Percentiles rank a stretch among this genome's conserved stretches.
These are phyloP conservation scores for Casuarina equisetifolia DNA, from an alignment of 306 rosid species.

Conservation along the genomic window DNA sequence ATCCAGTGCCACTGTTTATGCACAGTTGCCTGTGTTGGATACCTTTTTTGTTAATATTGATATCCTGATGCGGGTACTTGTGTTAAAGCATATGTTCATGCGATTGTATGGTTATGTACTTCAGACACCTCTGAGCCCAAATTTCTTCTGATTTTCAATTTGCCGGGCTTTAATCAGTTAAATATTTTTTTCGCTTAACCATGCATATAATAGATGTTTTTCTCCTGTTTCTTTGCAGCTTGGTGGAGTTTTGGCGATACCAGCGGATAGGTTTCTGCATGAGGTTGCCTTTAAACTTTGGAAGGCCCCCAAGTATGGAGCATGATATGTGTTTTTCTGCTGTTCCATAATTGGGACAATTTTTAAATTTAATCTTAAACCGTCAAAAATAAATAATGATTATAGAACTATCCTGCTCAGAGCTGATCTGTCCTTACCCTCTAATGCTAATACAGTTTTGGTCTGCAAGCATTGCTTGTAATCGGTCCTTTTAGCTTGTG, in stretches of 20 bases:
- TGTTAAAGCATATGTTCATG: too few relatives aligned
- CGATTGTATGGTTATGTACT: too few relatives aligned
- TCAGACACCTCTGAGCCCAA: too few relatives aligned
- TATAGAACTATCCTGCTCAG: not conserved
- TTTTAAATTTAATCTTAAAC: not conserved
- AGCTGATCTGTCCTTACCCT: not conserved
- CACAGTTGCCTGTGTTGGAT: not conserved
- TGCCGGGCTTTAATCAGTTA: not conserved
- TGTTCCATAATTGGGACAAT: not conserved
- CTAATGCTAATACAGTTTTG: not conserved
- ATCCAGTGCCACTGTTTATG: constrained; percentile 5
- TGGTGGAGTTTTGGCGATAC: constrained; percentile 82
- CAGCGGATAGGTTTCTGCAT: constrained; percentile 90
- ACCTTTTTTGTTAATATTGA: too few relatives aligned
- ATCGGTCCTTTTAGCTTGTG: not conserved
- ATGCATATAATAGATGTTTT: not conserved
- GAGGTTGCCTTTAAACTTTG: constrained; percentile 95
- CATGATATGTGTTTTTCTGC: constrained; percentile 36
- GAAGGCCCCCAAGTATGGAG: constrained; percentile 99
- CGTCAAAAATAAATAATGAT: not conserved
- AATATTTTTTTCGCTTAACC: not conserved
- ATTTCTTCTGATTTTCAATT: constrained; percentile 3
- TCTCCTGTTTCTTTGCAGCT: constrained; percentile 38
- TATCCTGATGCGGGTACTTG: too few relatives aligned
- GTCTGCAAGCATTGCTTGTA: not conserved